These are phyloP conservation scores for Auriscalpium orientale DNA, from an alignment of 768 basidiomycete species.

Conservation along the genomic window DNA sequence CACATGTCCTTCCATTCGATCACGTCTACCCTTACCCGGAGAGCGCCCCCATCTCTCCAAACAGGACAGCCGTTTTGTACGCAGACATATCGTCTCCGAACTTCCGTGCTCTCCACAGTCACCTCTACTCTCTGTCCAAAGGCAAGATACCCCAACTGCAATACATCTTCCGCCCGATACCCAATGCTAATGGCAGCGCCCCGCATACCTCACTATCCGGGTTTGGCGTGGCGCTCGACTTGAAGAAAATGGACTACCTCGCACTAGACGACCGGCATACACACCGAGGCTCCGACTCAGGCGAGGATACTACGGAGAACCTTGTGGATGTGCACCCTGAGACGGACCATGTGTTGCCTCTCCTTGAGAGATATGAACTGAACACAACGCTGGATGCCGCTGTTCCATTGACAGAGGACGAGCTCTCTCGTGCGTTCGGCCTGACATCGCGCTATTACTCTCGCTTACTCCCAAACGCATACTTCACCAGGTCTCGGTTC, in stretches of 20 bases:
- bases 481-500: constrained; percentile 48
- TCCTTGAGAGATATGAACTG: constrained; percentile 20
- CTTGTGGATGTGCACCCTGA: constrained; percentile 1
- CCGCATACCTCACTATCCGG: constrained; percentile 57
- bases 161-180: constrained; percentile 71
- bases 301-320: neutral
- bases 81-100: constrained; percentile 55
- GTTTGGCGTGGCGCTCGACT: constrained; percentile 84
- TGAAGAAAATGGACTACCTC: constrained; percentile 97
- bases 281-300: constrained; percentile 11
- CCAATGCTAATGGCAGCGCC: constrained; percentile 26
- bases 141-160: constrained; percentile 43
- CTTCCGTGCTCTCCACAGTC: constrained; percentile 63
- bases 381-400: constrained; percentile 33
- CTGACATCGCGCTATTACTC: constrained; percentile 39
- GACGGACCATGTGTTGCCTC: constrained; percentile 11
- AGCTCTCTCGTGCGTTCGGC: constrained; percentile 20
- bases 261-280: constrained; percentile 79
- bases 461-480: constrained; percentile 28
- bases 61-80: constrained; percentile 71
- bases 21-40: constrained; percentile 53
- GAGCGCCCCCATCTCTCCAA: constrained; percentile 34
- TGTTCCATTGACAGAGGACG: constrained; percentile 42
- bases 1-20: constrained; percentile 66
- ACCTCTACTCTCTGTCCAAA: constrained; percentile 46